Conservation (phyloP, 129 eudicot genomes). For the Saposhnikovia divaricata region DNA sequence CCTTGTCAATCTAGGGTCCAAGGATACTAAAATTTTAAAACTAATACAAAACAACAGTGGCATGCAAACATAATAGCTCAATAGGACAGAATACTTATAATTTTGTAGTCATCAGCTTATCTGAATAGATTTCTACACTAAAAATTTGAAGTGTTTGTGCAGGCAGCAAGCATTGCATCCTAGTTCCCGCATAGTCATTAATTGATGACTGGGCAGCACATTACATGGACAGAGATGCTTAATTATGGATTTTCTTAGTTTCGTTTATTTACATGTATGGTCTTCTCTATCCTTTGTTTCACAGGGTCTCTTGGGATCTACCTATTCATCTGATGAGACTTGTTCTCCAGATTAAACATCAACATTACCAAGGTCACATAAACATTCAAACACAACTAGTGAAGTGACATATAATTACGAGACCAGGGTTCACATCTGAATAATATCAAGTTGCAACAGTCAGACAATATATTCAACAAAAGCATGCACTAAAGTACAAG, state of each 20-base stretch:
- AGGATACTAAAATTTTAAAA: too few relatives aligned
- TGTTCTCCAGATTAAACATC: too few relatives aligned
- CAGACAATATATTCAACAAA: background rate
- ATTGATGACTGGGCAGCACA: too few relatives aligned
- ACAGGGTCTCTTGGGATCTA: background rate
- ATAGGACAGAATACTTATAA: background rate
- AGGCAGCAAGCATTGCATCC: background rate
- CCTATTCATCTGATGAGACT: background rate
- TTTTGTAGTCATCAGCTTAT: background rate
- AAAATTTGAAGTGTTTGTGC: background rate
- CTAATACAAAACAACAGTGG: too few relatives aligned
- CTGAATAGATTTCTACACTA: background rate
- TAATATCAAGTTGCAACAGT: background rate
- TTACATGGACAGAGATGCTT: too few relatives aligned
- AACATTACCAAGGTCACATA: background rate
- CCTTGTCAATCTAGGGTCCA: too few relatives aligned
- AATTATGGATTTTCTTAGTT: too few relatives aligned
- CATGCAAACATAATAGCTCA: background rate
- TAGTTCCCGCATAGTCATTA: background rate
- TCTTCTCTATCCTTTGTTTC: background rate
- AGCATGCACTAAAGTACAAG: background rate
- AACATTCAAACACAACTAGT: background rate
- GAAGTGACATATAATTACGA: background rate
- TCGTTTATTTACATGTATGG: too few relatives aligned
- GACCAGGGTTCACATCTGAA: background rate